phyloP scores from a whole-genome alignment of 192 early-diverging fungal species.

The Chytriomyces sp. region DNA sequence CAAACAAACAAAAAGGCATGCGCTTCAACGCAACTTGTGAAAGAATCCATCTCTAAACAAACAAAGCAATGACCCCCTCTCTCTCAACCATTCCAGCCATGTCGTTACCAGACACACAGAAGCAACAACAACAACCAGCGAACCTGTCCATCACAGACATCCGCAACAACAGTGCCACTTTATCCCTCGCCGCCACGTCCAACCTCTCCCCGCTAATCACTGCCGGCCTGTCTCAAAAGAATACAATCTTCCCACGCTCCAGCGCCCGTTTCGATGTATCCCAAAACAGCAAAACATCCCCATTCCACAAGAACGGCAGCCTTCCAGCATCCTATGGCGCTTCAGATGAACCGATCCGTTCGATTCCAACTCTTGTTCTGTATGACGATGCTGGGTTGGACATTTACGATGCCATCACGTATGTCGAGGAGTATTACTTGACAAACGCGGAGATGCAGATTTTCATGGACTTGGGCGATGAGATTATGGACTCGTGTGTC shows the following conservation, averaged over 20 bases:
- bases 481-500: conserved; percentile 67
- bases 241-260: neutral
- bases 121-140: neutral
- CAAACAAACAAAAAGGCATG: too few relatives aligned
- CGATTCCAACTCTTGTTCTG: conserved; percentile 82
- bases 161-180: neutral
- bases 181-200: neutral
- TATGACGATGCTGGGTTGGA: conserved; percentile 86
- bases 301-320: neutral
- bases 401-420: conserved; percentile 90
- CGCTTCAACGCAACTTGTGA: too few relatives aligned
- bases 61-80: too few relatives aligned
- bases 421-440: conserved; percentile 84
- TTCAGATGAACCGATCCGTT: conserved; percentile 31
- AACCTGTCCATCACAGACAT: conserved; percentile 26
- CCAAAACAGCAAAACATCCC: conserved; percentile 21
- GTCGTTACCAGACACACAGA: too few relatives aligned
- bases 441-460: conserved; percentile 87
- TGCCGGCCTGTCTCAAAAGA: neutral
- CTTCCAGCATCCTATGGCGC: neutral
- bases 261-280: neutral
- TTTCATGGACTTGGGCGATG: conserved; percentile 62
- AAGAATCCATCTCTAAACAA: too few relatives aligned
- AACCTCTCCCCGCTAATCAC: conserved; percentile 25
- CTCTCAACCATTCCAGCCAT: too few relatives aligned